phyloP scores from a whole-genome alignment of 2,329 filamentous ascomycete species.

The Paracorniculantispora psalliotae region DNA sequence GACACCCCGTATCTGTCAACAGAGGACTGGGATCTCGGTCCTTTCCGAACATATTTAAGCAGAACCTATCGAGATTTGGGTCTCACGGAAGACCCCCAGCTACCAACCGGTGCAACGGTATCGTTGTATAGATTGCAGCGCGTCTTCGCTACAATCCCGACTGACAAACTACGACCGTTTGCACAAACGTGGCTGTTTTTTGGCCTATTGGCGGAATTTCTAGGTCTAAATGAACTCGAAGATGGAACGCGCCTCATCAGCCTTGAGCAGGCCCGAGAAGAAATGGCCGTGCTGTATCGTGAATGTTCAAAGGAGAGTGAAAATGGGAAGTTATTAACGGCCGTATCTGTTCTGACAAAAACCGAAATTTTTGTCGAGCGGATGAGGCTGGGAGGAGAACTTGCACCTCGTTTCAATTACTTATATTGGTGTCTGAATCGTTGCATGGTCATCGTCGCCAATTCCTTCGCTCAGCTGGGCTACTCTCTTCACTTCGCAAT shows the following conservation, averaged over 20 bases:
- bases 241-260: conserved; percentile 16
- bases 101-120: conserved; percentile 13
- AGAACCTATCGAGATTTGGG: conserved; percentile 16
- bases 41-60: conserved; percentile 22
- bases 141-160: conserved; percentile 17
- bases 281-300: conserved; percentile 16
- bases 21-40: conserved; percentile 23
- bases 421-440: conserved; percentile 20
- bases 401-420: conserved; percentile 15
- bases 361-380: conserved; percentile 13
- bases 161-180: conserved; percentile 22
- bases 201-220: conserved; percentile 26
- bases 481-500: conserved; percentile 24
- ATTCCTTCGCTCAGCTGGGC: conserved; percentile 19
- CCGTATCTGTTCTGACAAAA: not conserved
- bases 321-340: not conserved
- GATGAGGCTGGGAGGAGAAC: conserved; percentile 10
- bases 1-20: conserved; percentile 21
- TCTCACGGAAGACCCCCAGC: conserved; percentile 12
- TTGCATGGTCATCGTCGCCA: conserved; percentile 16
- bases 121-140: not conserved
- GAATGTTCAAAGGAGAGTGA: conserved; percentile 12
- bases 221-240: conserved; percentile 22
- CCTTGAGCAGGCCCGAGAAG: conserved; percentile 8
- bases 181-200: conserved; percentile 32